These are phyloP conservation scores for Barbarea vulgaris DNA, from an alignment of 345 rosid species.

Conservation along the genomic window DNA sequence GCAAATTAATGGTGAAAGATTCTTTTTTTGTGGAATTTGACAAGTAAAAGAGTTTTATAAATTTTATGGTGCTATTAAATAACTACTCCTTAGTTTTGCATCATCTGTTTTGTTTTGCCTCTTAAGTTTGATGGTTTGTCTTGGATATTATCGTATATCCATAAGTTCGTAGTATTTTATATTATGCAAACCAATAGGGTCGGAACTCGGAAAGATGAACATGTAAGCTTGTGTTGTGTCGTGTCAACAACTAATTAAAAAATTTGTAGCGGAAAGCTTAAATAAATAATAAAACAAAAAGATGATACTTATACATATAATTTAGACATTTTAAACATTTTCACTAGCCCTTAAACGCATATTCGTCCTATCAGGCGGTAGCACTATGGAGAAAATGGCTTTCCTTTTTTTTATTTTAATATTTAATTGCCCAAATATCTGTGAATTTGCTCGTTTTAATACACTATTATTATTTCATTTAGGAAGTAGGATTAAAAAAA, in stretches of 20 bases:
- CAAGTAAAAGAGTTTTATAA: background rate
- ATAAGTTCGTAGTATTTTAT: constrained; percentile 2
- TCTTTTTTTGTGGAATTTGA: background rate
- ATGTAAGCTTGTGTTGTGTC: background rate
- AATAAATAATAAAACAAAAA: background rate
- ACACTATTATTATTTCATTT: background rate
- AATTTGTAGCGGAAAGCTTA: background rate
- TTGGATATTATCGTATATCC: constrained; percentile 30
- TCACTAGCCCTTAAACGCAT: constrained; percentile 17
- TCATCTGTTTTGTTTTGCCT: background rate
- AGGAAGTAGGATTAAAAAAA: background rate
- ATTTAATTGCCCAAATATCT: background rate
- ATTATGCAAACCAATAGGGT: background rate
- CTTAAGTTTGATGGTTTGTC: background rate
- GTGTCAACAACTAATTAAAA: background rate
- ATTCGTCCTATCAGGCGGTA: constrained; percentile 26
- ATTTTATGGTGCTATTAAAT: background rate
- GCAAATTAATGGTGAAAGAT: background rate
- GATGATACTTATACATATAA: constrained; percentile 20
- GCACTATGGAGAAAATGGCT: constrained; percentile 12
- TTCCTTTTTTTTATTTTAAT: background rate
- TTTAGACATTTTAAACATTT: constrained; percentile 15
- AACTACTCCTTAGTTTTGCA: background rate
- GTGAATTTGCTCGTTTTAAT: background rate
- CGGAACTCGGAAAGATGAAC: background rate